Conservation (phyloP, 768 basidiomycete species). For the Epithele typhae region DNA sequence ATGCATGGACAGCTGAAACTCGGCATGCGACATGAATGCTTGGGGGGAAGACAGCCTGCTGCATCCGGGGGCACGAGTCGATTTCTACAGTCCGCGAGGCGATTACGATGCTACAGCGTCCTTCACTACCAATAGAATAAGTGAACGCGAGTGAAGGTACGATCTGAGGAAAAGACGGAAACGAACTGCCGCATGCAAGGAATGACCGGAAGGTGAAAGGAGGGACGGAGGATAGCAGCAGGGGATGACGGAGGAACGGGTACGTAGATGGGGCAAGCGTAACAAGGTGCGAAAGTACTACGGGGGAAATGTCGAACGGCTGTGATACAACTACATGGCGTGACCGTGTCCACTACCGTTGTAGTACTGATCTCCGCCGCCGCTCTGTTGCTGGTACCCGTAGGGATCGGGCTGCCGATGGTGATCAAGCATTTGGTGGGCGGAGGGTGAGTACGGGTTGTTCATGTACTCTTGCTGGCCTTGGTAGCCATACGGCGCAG, state of each 20-base stretch:
- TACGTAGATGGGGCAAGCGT: neutral
- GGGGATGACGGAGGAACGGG: neutral
- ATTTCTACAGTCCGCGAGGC: conserved; percentile 12
- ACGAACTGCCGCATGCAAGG: neutral
- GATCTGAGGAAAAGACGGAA: neutral
- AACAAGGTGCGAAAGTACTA: conserved; percentile 4
- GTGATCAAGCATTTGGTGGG: conserved; percentile 11
- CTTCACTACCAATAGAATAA: conserved; percentile 10
- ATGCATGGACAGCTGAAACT: too few relatives aligned
- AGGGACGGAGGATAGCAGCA: neutral
- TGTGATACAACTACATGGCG: conserved; percentile 21
- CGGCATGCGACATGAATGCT: too few relatives aligned
- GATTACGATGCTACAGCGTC: conserved; percentile 17
- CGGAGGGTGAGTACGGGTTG: conserved; percentile 11
- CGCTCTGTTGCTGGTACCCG: conserved; percentile 11
- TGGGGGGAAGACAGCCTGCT: too few relatives aligned
- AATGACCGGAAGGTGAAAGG: neutral
- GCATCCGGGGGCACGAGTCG: neutral
- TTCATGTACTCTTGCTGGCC: conserved; percentile 9
- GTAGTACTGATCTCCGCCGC: conserved; percentile 21
- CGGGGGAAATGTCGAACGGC: neutral
- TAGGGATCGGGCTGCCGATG: conserved; percentile 3
- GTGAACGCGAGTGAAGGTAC: conserved; percentile 1
- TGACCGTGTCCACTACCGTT: conserved; percentile 19
- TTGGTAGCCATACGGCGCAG: conserved; percentile 7